Conservation (phyloP, 1,284 basidiomycete species). For the Coriolopsis trogii region DNA sequence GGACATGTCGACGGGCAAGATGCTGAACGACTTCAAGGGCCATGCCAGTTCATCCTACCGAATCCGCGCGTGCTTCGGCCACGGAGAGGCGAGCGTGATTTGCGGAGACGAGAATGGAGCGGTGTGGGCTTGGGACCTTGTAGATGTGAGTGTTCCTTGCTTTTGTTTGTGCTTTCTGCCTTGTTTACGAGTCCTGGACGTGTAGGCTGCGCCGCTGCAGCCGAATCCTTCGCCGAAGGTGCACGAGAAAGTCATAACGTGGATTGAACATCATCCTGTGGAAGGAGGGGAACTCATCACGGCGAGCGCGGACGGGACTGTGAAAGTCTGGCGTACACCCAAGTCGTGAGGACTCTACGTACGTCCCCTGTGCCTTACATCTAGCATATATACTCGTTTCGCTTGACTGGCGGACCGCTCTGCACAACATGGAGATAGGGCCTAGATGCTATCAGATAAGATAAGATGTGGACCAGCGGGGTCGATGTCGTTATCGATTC, state of each 20-base stretch:
- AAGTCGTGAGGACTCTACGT: too few relatives aligned
- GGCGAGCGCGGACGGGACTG: slow-evolving; percentile 84
- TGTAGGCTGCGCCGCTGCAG: slow-evolving; percentile 67
- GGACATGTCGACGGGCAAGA: slow-evolving; percentile 81
- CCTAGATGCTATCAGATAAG: neutral
- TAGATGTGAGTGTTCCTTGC: slow-evolving; percentile 64
- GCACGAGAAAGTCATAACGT: slow-evolving; percentile 86
- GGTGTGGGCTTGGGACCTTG: slow-evolving; percentile 91
- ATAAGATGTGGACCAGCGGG: neutral
- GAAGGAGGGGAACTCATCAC: slow-evolving; percentile 84
- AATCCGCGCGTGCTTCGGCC: slow-evolving; percentile 82
- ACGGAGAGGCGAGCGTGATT: slow-evolving; percentile 81
- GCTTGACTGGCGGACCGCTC: neutral
- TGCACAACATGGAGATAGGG: neutral
- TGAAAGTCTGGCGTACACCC: slow-evolving; percentile 72
- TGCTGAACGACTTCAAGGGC: slow-evolving; percentile 85
- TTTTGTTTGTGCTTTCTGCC: neutral
- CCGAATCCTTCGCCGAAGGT: slow-evolving; percentile 71
- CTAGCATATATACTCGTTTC: slow-evolving; percentile 17
- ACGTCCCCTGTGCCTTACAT: too few relatives aligned
- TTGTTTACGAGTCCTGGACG: neutral
- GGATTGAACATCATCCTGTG: slow-evolving; percentile 88
- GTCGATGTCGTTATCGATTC: slow-evolving; percentile 9
- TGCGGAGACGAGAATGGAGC: slow-evolving; percentile 89
- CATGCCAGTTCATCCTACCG: slow-evolving; percentile 79